A percentile compares a stretch with the other conserved stretches of the same genome.
Conservation (phyloP, 306 rosid genomes). For the Pyrus bretschneideri region DNA sequence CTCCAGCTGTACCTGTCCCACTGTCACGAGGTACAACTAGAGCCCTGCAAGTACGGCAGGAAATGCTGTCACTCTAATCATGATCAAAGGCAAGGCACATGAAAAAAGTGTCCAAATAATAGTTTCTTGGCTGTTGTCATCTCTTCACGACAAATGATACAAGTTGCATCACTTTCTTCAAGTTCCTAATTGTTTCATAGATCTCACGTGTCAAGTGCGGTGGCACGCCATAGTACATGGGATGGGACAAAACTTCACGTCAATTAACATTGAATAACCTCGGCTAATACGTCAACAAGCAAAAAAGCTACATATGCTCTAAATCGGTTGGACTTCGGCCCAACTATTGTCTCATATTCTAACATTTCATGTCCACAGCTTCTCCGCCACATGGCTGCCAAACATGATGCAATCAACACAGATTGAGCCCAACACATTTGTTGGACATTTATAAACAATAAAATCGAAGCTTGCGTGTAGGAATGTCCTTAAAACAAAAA, state of each 20-base stretch:
- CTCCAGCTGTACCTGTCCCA: conserved; percentile 52
- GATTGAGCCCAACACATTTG: neutral
- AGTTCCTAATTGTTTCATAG: conserved; percentile 95
- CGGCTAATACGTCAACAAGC: neutral
- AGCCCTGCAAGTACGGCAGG: conserved; percentile 83
- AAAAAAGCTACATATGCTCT: neutral
- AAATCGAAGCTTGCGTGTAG: too few species aligned
- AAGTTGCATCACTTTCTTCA: conserved; percentile 81
- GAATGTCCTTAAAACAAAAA: too few species aligned
- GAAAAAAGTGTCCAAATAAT: conserved; percentile 86
- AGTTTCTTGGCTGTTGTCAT: conserved; percentile 95
- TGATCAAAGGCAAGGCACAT: conserved; percentile 92
- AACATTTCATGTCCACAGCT: neutral
- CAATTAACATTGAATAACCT: neutral
- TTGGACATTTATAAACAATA: too few species aligned
- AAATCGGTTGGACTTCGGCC: neutral
- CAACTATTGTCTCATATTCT: neutral
- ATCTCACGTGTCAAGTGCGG: conserved; percentile 94
- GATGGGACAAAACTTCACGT: conserved; percentile 9
- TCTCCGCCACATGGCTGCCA: neutral
- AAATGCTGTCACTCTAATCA: conserved; percentile 96
- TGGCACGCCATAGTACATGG: conserved; percentile 86
- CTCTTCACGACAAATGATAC: conserved; percentile 98
- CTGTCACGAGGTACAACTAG: conserved; percentile 83
- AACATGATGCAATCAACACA: neutral